Conservation (phyloP, 2,329 filamentous ascomycete genomes). For the Venturia aucupariae region DNA sequence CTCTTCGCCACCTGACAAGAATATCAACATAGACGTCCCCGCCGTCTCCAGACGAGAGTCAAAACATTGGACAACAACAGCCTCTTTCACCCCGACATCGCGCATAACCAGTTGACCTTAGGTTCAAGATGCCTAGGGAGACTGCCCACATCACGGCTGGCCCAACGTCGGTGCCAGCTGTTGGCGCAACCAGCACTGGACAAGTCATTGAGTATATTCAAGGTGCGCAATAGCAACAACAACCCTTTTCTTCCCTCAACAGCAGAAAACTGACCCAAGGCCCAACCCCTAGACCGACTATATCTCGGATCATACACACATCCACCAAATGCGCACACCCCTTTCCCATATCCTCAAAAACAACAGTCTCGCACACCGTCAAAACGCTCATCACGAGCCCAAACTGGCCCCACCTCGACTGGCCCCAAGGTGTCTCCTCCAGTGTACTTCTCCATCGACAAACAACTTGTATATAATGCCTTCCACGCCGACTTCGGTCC, state of each 20-base stretch:
- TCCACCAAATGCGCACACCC: constrained; percentile 68
- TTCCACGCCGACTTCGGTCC: constrained; percentile 99
- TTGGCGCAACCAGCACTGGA: constrained; percentile 44
- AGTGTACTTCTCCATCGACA: constrained; percentile 93
- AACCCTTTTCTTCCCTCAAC: neutral
- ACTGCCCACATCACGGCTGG: constrained; percentile 7
- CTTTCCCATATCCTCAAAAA: constrained; percentile 69
- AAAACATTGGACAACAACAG: constrained; percentile 7
- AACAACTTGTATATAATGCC: constrained; percentile 88
- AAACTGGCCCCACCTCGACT: constrained; percentile 46
- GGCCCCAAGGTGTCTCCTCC: constrained; percentile 53
- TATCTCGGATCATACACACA: constrained; percentile 90
- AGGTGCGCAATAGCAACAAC: constrained; percentile 47
- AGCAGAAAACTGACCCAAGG: neutral
- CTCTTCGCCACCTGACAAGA: neutral
- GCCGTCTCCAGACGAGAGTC: neutral
- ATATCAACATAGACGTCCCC: neutral
- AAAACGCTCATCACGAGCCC: constrained; percentile 62
- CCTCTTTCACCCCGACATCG: neutral
- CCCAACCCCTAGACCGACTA: constrained; percentile 59
- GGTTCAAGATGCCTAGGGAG: constrained; percentile 8
- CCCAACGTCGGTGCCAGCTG: neutral
- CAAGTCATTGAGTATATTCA: constrained; percentile 95
- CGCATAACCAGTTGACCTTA: neutral
- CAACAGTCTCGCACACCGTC: constrained; percentile 54